A percentile compares a stretch with the other conserved stretches of the same genome.
phyloP scores from a whole-genome alignment of 768 basidiomycete genomes.

The Hydnum rufescens region DNA sequence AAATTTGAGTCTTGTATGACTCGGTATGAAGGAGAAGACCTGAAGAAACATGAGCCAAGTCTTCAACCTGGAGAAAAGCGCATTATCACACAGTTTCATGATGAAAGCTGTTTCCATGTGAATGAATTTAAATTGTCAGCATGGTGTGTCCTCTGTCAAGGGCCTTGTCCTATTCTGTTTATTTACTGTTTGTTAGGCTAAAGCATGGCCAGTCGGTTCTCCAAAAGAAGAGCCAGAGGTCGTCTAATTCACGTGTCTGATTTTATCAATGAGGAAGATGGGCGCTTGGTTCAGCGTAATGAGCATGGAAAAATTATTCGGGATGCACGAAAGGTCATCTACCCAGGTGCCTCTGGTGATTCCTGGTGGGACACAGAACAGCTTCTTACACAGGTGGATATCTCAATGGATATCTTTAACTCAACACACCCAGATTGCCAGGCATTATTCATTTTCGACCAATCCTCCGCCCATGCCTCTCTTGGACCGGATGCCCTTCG shows the following conservation, averaged over 20 bases:
- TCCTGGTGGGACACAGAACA: conserved; percentile 8
- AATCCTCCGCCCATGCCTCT: conserved; percentile 17
- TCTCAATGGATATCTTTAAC: conserved; percentile 1
- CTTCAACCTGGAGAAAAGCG: conserved; percentile 14
- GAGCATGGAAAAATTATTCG: conserved; percentile 13
- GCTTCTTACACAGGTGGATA: conserved; percentile 6
- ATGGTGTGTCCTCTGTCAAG: neutral
- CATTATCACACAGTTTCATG: conserved; percentile 18
- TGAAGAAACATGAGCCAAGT: neutral
- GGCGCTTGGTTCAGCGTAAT: conserved; percentile 14
- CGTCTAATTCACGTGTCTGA: conserved; percentile 20
- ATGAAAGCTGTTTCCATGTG: conserved; percentile 18
- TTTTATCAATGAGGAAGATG: conserved; percentile 21
- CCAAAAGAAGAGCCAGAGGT: conserved; percentile 19
- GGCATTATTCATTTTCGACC: conserved; percentile 7
- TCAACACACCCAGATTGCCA: neutral
- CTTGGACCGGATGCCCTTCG: conserved; percentile 23
- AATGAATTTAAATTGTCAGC: conserved; percentile 13
- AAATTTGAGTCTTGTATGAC: no score
- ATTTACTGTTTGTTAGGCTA: neutral
- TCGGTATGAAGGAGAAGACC: neutral
- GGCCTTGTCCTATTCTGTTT: neutral
- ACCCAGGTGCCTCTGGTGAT: conserved; percentile 4
- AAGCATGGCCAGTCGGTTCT: conserved; percentile 10
- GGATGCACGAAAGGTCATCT: conserved; percentile 17